phyloP scores from a whole-genome alignment of 192 early-diverging fungal genomes.

The Jimgerdemannia lactiflua region DNA sequence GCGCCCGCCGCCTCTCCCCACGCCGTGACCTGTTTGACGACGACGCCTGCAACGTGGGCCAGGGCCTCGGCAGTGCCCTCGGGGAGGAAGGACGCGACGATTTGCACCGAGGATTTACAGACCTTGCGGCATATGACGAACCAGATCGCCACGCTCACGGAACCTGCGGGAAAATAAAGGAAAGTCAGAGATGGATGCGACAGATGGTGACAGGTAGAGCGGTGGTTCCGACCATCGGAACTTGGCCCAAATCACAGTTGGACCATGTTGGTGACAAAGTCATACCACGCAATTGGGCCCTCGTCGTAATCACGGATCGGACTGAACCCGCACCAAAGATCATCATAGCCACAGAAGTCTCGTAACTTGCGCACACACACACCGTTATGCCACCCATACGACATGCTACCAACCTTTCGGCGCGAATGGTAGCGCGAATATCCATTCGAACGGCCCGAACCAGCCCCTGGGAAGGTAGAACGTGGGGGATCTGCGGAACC shows the following conservation, averaged over 20 bases:
- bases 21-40: neutral
- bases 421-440: slow-evolving; percentile 70
- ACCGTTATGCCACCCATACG: too few species aligned
- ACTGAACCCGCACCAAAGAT: too few species aligned
- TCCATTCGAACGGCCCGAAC: slow-evolving; percentile 71
- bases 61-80: neutral
- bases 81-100: neutral
- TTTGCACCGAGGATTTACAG: slow-evolving; percentile 20
- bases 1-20: neutral
- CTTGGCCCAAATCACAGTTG: neutral
- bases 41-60: too few species aligned
- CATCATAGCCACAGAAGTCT: too few species aligned
- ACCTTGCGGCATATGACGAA: slow-evolving; percentile 69
- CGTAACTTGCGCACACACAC: too few species aligned
- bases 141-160: slow-evolving; percentile 76
- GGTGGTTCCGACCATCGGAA: neutral
- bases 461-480: slow-evolving; percentile 76
- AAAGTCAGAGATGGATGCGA: too few species aligned
- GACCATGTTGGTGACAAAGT: too few species aligned
- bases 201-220: neutral
- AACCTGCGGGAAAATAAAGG: slow-evolving; percentile 37
- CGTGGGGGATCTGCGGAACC: slow-evolving; percentile 65
- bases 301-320: too few species aligned
- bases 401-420: slow-evolving; percentile 48
- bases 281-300: too few species aligned